Evolutionary conservation across 345 rosid species (phyloP).

Genomic region (Theobroma cacao): DNA sequence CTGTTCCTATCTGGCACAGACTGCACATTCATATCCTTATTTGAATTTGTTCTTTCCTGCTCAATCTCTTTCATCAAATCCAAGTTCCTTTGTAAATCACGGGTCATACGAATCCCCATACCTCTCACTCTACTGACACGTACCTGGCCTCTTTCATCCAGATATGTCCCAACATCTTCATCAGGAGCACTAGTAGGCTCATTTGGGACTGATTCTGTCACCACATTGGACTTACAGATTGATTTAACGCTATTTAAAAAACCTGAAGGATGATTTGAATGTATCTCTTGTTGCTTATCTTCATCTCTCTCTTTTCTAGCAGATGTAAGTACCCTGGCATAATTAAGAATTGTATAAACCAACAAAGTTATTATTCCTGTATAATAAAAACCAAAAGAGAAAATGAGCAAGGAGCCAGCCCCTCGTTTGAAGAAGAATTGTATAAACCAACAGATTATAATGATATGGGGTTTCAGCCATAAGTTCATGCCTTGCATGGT

Average conservation of each 20-base stretch:
- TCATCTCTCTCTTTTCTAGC: constrained; percentile 44
- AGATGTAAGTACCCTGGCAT: constrained; percentile 59
- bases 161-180: constrained; percentile 71
- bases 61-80: constrained; percentile 88
- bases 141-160: constrained; percentile 74
- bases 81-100: constrained; percentile 93
- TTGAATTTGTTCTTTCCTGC: constrained; percentile 33
- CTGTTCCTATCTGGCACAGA: constrained; percentile 28
- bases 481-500: neutral
- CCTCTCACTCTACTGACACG: constrained; percentile 77
- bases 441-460: too few relatives aligned
- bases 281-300: constrained; percentile 33
- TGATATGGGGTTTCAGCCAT: too few relatives aligned
- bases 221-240: constrained; percentile 34
- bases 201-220: constrained; percentile 32
- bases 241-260: constrained; percentile 27
- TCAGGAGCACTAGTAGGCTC: constrained; percentile 40
- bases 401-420: neutral
- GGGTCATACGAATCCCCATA: constrained; percentile 95
- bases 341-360: constrained; percentile 11
- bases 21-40: constrained; percentile 17
- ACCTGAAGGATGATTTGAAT: constrained; percentile 29
- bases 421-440: neutral
- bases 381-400: neutral
- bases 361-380: neutral